These are phyloP conservation scores for Solanum acaule DNA, from an alignment of 257 asterid species.

Conservation along the genomic window DNA sequence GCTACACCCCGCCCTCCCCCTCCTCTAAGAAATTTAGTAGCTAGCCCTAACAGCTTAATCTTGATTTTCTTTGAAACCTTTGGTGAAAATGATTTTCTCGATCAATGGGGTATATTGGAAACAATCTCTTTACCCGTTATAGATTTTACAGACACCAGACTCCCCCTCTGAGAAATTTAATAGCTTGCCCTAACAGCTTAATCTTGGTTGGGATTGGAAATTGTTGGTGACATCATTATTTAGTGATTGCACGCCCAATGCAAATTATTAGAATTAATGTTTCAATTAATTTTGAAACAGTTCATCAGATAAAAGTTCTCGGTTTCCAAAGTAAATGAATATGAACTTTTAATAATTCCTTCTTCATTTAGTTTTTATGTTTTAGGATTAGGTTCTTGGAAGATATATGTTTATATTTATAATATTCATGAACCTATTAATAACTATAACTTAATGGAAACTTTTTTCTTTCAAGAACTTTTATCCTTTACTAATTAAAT, in stretches of 20 bases:
- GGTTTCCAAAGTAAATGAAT: not conserved
- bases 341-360: not conserved
- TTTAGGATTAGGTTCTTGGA: not conserved
- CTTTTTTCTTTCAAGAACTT: not conserved
- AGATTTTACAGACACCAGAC: no score
- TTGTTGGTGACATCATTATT: not conserved
- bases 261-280: not conserved
- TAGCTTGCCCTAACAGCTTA: not conserved
- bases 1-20: not conserved
- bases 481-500: not conserved
- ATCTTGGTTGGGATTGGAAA: not conserved
- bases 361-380: not conserved
- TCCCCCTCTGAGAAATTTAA: not conserved
- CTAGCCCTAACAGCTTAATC: not conserved
- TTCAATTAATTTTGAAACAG: not conserved
- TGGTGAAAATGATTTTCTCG: not conserved
- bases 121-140: not conserved
- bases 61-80: not conserved
- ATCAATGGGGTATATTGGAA: no score
- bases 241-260: not conserved
- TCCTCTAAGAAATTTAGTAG: not conserved
- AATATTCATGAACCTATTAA: not conserved
- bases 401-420: not conserved
- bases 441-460: not conserved
- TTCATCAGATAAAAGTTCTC: not conserved